Evolutionary conservation across 2,329 filamentous ascomycete genomes (phyloP), one percentile per base, ranked within the genome.

Genomic region (Meredithiella fracta): DNA sequence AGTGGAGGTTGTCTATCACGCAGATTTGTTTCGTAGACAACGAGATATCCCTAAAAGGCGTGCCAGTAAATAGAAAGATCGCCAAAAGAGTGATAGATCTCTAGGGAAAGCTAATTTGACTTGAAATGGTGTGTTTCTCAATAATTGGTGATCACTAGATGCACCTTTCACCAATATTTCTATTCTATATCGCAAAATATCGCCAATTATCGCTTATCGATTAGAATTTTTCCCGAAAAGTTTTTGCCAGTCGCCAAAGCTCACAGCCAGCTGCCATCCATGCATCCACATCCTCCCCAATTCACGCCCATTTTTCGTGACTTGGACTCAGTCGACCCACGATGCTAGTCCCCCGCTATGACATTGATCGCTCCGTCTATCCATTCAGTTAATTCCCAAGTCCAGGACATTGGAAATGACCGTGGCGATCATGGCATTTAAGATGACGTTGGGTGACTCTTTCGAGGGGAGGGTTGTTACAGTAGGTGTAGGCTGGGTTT

Each of bases 401-500:
- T 25, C 49, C 49, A 37, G 49, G 29, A 14, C 29, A 15, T 25
- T 51, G 49, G 49, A 51, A 51, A 51, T 51, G 49, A 51, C 49
- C 49, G 49, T 51, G 49, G 49, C 26, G 26, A 51, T 51, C 49
- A 51, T 51, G 26, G 29, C 14, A 31, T n/a, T n/a, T n/a, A n/a
- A 44, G 17, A 22, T 4, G 11, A 5, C 29, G 5, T 34, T 34
- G 29, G 5, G 29, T 44, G 3, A 7, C 17, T n/a, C 5, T n/a
- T 44, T 44, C 17, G 14, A n/a, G 8, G 29, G 29, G 29, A 34
- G 29, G 11, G 29, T n/a, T n/a, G 29, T 34, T 34, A 34, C 29
- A 34, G 29, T 34, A n/a, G n/a, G n/a, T n/a, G n/a, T n/a, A n/a
- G n/a, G n/a, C n/a, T n/a, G n/a, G n/a, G n/a, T n/a, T n/a, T n/a